Evolutionary conservation across 2,329 filamentous ascomycete genomes (phyloP), one percentile per base, ranked within the genome.

Genomic region (Monosporascus cannonballus): DNA sequence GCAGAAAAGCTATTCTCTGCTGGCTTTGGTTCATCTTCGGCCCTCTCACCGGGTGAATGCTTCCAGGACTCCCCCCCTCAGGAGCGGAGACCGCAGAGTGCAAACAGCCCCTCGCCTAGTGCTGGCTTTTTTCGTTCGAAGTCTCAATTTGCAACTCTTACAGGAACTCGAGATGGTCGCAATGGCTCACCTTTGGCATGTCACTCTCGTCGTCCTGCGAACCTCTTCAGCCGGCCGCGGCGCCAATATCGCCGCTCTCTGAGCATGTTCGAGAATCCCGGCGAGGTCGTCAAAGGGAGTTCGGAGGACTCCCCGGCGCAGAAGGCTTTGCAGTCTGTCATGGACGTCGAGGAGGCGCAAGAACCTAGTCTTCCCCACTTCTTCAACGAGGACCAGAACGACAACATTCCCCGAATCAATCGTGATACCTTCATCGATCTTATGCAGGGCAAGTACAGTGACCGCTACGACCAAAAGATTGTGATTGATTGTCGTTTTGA

Each of bases 401-500:
- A 97, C 73, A 87, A 85, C 61, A 85, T 99, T 59, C 94, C 94
- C 50, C 85, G 94, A 59, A 96, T 99, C 65, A 83, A 84, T 52
- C 85, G 86, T 66, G 79, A 84, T 48, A 96, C 91, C 3, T 80
- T 99, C 68, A 74, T 96, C 52, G 82, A 91, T n/a, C 81, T 99
- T 37, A 78, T 99, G 56, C 88, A 96, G 69, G 91, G 91, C 56
- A 87, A 89, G 62, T 96, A 86, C 72, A 83, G 84, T 63, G 78
- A 85, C 25, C 71, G 82, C 24, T 97, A 89, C 69, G 85, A 91
- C 55, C 83, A 92, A 67, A 86, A 90, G 68, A 82, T 96, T 71
- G 80, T 99, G 64, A 87, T 99, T 64, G 94, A 99, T 71, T 99
- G 94, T 70, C 89, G 94, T 20, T 99, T 99, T 68, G 94, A 99